A percentile compares a stretch with the other conserved stretches of the same genome.
phyloP scores from a whole-genome alignment of 148 eudicot genomes.

The Silene conica region DNA sequence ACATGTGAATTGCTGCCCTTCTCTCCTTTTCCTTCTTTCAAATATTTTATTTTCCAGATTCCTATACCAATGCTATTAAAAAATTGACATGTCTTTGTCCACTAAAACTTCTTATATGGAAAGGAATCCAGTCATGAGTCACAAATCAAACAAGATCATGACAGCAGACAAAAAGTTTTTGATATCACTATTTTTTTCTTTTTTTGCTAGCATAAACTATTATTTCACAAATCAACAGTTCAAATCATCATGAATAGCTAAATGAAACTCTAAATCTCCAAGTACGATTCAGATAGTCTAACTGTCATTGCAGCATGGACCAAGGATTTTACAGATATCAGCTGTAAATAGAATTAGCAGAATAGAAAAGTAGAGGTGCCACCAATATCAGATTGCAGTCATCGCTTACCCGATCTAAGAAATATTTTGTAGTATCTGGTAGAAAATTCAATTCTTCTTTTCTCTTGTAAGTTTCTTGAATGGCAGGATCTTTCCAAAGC shows the following conservation, averaged over 20 bases:
- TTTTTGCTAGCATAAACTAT: not conserved
- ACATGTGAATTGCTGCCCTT: too few species aligned
- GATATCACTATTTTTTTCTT: not conserved
- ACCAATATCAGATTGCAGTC: not conserved
- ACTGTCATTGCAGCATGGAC: not conserved
- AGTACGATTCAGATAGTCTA: not conserved
- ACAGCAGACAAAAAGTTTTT: not conserved
- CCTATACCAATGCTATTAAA: too few species aligned
- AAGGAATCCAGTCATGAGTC: too few species aligned
- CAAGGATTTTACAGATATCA: not conserved
- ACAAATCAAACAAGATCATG: too few species aligned
- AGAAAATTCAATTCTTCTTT: constrained; percentile 83
- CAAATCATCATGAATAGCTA: not conserved
- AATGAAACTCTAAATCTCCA: not conserved
- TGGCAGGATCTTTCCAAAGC: constrained; percentile 92
- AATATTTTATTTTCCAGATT: too few species aligned
- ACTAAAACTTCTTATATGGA: too few species aligned
- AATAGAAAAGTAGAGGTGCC: not conserved
- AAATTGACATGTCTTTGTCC: too few species aligned
- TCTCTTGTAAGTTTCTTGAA: constrained; percentile 74
- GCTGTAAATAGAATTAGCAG: not conserved
- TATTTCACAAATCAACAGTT: not conserved
- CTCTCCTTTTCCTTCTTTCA: too few species aligned
- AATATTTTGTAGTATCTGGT: constrained; percentile 89
- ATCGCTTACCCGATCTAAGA: constrained; percentile 70